Evolutionary conservation across 352 stramenopile genomes (phyloP), one percentile per base, ranked within the genome.

Genomic region (Pythium rishiriense): DNA sequence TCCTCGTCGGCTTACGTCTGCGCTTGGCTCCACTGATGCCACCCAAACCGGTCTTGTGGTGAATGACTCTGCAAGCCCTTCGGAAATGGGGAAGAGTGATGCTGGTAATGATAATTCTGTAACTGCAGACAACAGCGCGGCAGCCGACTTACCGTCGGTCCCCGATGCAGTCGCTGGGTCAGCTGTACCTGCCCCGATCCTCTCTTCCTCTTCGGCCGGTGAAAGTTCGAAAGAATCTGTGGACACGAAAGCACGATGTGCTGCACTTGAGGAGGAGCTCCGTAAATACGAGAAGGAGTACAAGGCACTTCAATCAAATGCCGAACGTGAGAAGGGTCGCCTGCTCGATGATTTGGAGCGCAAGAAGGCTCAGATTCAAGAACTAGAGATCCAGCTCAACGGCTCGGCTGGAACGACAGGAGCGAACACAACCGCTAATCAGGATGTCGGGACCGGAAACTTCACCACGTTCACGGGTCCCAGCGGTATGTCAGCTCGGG

Each of bases 241-340:
- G 29, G 69, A 79, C 29, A 63, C 82, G 3, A 87, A 88, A 58
- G 57, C 66, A 10, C 81, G 78, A 35, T 91, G 81, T 60, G 60
- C 68, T 6, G 61, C 74, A 12, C 72, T 93, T 12, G 80, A 91
- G 66, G 73, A 77, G 21, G 76, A 93, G 29, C 64, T 90, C 19
- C 73, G 72, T 26, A 74, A 88, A 25, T 93, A 90, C 55, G 84
- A 93, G 57, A 87, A 79, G 55, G 79, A 91, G 56, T 91, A 86
- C 26, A 71, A 83, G 9, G 65, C 78, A 33, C 64, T 90, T 9
- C 85, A 89, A 55, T 65, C 72, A 4, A 69, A 69, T 9, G 70
- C 78, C 0, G 81, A 90, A 53, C 74, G 78, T 48, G 83, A 93
- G 43, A 90, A 88, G 66, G 48, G 61, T 8, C 81, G 81, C 17